Base-by-base conservation (phyloP, 495 filamentous ascomycete genomes). In the Penicillium taxi region DNA sequence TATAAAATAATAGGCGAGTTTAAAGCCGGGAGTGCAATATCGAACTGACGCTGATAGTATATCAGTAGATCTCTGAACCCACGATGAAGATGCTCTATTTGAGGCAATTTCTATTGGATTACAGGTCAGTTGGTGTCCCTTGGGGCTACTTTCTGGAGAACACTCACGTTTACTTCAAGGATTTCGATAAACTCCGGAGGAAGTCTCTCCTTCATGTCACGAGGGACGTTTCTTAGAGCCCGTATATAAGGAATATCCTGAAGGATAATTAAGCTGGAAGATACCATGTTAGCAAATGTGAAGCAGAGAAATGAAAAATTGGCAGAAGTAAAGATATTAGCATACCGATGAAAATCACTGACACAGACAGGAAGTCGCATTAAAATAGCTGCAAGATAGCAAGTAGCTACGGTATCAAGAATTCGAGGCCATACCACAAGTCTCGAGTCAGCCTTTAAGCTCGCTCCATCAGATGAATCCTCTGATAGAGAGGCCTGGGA, bases 1-100 rank as follows among this genome's bases (percentile, higher is more conserved):
- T 80, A 77, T 6, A 87, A 54, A 12, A 94, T 45, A 4, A 82
- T 56, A 4, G 78, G 70, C 12, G 61, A 55, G 37, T 94, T 93
- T 24, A 95, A 47, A 1, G 75, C 60, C 1, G 91, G 89, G 35
- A 94, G 78, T 0, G 60, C 50, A 48, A 94, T 67, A 12, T 73
- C 75, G 51, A 84, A 89, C 18, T 82, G 74, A 28, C 64, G 60
- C 30, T 75, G 63, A 50, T 82, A 85, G 9, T 77, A 70, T n/a
- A 75, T 44, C 8, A 74, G 63, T 31, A 87, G 44, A 12, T 78
- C 68, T 32, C 73, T 61, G 2, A 87, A 70, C 1, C 72, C 61
- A 14, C 62, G 55, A 47, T 94, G 81, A 20, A 98, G 61, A 33
- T 72, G 58, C 13, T 80, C 70, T 2, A 69, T 54, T 31, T 68